Conservation (phyloP, 257 asterid genomes). For the Hygrophila difformis region DNA sequence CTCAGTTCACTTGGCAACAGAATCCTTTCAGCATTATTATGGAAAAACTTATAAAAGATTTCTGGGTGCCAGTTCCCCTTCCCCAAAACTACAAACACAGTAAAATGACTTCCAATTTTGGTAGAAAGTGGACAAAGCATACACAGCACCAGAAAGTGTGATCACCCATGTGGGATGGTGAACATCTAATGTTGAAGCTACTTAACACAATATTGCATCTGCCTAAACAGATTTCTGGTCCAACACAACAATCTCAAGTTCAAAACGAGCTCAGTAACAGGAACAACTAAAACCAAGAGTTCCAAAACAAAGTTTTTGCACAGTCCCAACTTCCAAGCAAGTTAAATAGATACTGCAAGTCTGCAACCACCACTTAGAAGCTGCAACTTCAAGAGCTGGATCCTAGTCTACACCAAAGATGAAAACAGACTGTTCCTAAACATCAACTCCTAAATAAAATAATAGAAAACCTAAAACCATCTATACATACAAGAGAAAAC, state of each 20-base stretch:
- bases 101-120: too few relatives aligned
- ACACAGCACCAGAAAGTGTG: slow-evolving; percentile 1
- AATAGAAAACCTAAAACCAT: background rate
- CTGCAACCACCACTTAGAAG: background rate
- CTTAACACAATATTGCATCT: slow-evolving; percentile 1
- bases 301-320: background rate
- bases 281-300: background rate
- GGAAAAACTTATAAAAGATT: too few relatives aligned
- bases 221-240: background rate
- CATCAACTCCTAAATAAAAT: background rate
- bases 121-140: background rate
- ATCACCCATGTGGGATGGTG: background rate
- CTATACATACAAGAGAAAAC: background rate
- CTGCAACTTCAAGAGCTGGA: background rate
- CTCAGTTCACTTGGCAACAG: too few relatives aligned
- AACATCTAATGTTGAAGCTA: background rate
- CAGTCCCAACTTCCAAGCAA: background rate
- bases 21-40: too few relatives aligned
- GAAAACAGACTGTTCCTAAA: background rate
- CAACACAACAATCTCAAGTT: too few relatives aligned
- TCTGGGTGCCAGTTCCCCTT: too few relatives aligned
- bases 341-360: background rate
- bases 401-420: background rate
- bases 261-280: too few relatives aligned
- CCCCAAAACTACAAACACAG: too few relatives aligned